phyloP scores from a whole-genome alignment of 768 basidiomycete species.

The Termitomyces sp. region DNA sequence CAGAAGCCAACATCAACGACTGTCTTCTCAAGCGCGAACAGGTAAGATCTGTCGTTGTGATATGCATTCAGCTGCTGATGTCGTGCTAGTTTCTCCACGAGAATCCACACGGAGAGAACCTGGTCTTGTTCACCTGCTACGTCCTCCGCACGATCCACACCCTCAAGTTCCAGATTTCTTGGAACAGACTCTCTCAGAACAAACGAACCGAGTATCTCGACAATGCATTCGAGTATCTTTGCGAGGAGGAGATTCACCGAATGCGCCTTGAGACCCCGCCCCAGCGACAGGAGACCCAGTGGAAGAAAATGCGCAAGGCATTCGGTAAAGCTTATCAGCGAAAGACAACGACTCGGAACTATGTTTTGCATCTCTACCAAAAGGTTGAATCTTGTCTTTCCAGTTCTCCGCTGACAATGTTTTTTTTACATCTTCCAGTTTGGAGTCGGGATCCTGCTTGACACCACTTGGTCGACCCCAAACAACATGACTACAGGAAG shows the following conservation, averaged over 20 bases:
- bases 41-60: too few species aligned
- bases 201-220: not conserved
- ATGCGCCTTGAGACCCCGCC: not conserved
- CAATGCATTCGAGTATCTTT: not conserved
- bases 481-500: not conserved
- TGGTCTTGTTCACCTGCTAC: not conserved
- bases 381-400: too few species aligned
- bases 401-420: too few species aligned
- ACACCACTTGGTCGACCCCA: not conserved
- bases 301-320: not conserved
- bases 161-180: not conserved
- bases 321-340: not conserved
- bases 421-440: too few species aligned
- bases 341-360: not conserved
- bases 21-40: not conserved
- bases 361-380: not conserved
- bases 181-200: not conserved
- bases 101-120: not conserved
- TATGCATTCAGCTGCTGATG: too few species aligned
- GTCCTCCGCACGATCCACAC: not conserved
- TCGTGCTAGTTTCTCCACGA: not conserved
- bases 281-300: not conserved
- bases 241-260: not conserved
- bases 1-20: not conserved
- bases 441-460: not conserved